Evolutionary conservation across 2,329 filamentous ascomycete genomes (phyloP).

Genomic region (Pseudofabraea citricarpa): DNA sequence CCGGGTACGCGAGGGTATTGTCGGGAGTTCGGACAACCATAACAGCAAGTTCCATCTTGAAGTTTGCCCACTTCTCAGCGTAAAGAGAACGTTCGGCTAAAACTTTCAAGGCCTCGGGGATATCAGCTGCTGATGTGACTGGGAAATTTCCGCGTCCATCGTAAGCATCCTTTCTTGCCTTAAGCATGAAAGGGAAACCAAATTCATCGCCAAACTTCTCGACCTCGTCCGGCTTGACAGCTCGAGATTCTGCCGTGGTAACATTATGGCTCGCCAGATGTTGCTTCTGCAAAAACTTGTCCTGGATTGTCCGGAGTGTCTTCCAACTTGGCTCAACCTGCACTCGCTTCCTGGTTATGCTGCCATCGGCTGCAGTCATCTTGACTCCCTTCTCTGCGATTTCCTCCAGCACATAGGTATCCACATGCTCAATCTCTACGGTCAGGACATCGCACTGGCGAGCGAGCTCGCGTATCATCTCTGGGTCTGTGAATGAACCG

Average conservation of each 20-base stretch:
- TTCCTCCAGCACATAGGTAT: slow-evolving; percentile 85
- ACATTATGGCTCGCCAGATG: slow-evolving; percentile 66
- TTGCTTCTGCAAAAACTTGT: slow-evolving; percentile 88
- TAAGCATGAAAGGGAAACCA: slow-evolving; percentile 87
- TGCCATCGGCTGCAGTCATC: slow-evolving; percentile 37
- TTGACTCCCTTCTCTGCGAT: slow-evolving; percentile 62
- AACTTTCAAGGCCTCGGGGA: slow-evolving; percentile 62
- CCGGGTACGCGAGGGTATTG: slow-evolving; percentile 69
- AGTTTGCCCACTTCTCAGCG: slow-evolving; percentile 84
- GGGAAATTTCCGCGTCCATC: slow-evolving; percentile 79
- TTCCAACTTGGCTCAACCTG: slow-evolving; percentile 77
- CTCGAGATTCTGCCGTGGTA: slow-evolving; percentile 66
- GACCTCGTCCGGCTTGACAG: slow-evolving; percentile 52
- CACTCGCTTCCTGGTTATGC: slow-evolving; percentile 40
- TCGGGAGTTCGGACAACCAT: slow-evolving; percentile 93
- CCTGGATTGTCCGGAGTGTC: slow-evolving; percentile 84
- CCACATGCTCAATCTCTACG: slow-evolving; percentile 92
- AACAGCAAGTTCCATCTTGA: slow-evolving; percentile 82
- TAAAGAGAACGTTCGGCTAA: slow-evolving; percentile 72
- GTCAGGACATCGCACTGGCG: slow-evolving; percentile 74
- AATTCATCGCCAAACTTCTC: slow-evolving; percentile 57
- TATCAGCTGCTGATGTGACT: slow-evolving; percentile 53
- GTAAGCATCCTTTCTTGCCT: slow-evolving; percentile 84
- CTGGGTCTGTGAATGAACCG: slow-evolving; percentile 82
- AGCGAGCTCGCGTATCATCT: slow-evolving; percentile 76